phyloP scores from a whole-genome alignment of 1,139 yeast species.

The Suhomyces choctaworum region DNA sequence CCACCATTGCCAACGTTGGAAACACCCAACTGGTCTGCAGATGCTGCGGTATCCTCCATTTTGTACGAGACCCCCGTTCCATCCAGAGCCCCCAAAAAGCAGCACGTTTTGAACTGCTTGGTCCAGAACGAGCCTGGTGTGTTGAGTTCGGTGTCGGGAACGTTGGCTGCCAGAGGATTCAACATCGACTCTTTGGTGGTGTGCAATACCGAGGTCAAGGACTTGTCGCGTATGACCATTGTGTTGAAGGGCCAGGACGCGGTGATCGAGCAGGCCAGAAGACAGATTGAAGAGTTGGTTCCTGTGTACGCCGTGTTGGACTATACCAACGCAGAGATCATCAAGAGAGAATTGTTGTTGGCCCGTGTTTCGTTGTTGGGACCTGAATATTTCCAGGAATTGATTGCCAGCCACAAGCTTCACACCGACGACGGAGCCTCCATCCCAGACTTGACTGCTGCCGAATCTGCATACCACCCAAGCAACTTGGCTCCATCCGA shows the following conservation, averaged over 20 bases:
- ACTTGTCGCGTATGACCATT: slow-evolving; percentile 94
- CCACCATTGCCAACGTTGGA: slow-evolving; percentile 96
- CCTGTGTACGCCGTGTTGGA: slow-evolving; percentile 98
- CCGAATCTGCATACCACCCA: slow-evolving; percentile 73
- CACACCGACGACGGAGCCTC: slow-evolving; percentile 39
- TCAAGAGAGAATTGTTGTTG: slow-evolving; percentile 83
- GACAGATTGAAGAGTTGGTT: slow-evolving; percentile 95
- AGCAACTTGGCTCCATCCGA: slow-evolving; percentile 87
- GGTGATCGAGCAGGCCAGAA: slow-evolving; percentile 96
- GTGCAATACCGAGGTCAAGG: slow-evolving; percentile 94
- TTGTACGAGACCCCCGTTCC: slow-evolving; percentile 90
- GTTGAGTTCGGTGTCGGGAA: slow-evolving; percentile 87
- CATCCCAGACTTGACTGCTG: slow-evolving; percentile 50
- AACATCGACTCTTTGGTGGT: slow-evolving; percentile 96
- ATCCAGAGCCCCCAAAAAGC: slow-evolving; percentile 64
- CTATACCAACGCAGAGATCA: slow-evolving; percentile 86
- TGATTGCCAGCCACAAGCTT: slow-evolving; percentile 81
- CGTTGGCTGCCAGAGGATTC: slow-evolving; percentile 96
- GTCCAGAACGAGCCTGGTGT: slow-evolving; percentile 99
- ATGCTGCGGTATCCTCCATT: slow-evolving; percentile 93
- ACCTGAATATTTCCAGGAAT: slow-evolving; percentile 95
- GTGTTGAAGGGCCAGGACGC: slow-evolving; percentile 94
- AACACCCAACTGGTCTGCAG: slow-evolving; percentile 93
- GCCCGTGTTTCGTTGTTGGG: slow-evolving; percentile 93
- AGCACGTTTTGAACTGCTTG: slow-evolving; percentile 91